Evolutionary conservation across 1,139 yeast genomes (phyloP).

Genomic region (Zygosaccharomyces sapae): DNA sequence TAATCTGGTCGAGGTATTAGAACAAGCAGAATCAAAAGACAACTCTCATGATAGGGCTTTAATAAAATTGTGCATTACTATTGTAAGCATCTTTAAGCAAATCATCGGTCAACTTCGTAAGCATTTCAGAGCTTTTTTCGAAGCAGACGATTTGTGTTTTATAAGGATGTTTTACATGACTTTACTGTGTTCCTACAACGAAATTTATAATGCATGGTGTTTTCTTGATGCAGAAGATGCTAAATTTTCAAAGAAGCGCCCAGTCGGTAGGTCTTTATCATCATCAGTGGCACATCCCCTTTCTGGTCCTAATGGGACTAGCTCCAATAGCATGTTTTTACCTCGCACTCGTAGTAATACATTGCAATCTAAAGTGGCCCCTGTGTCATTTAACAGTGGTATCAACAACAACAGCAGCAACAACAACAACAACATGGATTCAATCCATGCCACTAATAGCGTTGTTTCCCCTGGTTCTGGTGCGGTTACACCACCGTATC

Average conservation of each 20-base stretch:
- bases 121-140: conserved; percentile 46
- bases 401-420: conserved; percentile 3
- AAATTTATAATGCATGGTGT: conserved; percentile 68
- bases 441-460: conserved; percentile 3
- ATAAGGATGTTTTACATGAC: conserved; percentile 70
- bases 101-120: conserved; percentile 49
- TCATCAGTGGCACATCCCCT: conserved; percentile 9
- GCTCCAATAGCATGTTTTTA: conserved; percentile 13
- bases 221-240: conserved; percentile 43
- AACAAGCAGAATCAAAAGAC: conserved; percentile 49
- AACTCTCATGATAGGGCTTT: conserved; percentile 37
- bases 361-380: conserved; percentile 20
- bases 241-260: conserved; percentile 14
- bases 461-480: neutral
- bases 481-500: conserved; percentile 1
- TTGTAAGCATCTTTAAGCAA: conserved; percentile 44
- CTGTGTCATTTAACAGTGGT: conserved; percentile 6
- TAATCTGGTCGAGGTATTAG: conserved; percentile 54
- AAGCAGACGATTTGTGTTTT: conserved; percentile 61
- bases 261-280: conserved; percentile 17
- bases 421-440: conserved; percentile 6
- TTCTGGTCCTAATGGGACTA: conserved; percentile 6
- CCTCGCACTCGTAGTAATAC: conserved; percentile 28
- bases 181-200: conserved; percentile 68
- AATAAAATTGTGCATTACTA: conserved; percentile 39